Percentiles rank a stretch among this genome's conserved stretches.
Evolutionary conservation across 306 rosid genomes (phyloP).

Genomic region (Vicia sativa): DNA sequence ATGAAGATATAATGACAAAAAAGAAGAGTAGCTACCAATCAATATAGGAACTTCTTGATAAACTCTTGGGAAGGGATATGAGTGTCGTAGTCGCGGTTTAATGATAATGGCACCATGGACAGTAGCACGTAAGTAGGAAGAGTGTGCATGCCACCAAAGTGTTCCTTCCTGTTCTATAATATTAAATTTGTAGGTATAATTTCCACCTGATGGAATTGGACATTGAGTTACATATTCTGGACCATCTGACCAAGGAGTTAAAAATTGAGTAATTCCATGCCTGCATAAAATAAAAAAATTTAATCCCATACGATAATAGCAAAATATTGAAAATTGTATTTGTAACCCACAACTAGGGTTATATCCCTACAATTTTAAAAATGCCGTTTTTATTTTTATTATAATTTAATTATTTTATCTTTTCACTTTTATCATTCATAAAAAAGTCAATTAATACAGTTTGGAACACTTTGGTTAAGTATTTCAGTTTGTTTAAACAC

Average conservation of each 20-base stretch:
- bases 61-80: conserved; percentile 48
- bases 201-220: conserved; percentile 52
- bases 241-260: conserved; percentile 76
- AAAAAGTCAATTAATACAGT: no score
- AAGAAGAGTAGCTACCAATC: conserved; percentile 40
- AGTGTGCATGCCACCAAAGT: conserved; percentile 83
- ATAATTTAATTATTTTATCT: no score
- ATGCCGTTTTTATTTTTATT: no score
- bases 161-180: conserved; percentile 73
- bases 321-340: no score
- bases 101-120: conserved; percentile 69
- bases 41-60: conserved; percentile 57
- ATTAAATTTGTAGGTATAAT: conserved; percentile 53
- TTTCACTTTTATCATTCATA: no score
- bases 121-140: conserved; percentile 59
- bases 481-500: no score
- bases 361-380: no score
- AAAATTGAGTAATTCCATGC: conserved; percentile 69
- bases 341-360: no score
- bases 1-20: no score
- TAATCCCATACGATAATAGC: no score
- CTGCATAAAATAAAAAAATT: no score
- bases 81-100: conserved; percentile 38
- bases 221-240: conserved; percentile 72
- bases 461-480: no score